Conservation (phyloP, 768 basidiomycete species). For the Chalciporus piperatus region DNA sequence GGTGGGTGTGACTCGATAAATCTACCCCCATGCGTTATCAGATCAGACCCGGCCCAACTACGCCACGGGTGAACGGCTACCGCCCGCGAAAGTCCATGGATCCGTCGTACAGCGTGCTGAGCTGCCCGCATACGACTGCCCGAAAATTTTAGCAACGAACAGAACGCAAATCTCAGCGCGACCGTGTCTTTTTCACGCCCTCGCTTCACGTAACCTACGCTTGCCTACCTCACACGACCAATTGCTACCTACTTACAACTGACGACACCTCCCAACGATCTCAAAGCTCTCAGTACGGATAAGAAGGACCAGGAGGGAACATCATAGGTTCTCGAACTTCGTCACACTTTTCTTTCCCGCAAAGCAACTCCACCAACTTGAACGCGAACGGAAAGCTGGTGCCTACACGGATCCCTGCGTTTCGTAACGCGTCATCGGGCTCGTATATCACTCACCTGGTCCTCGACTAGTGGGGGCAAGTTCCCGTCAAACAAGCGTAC, state of each 20-base stretch:
- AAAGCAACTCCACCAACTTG: slow-evolving; percentile 68
- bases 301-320: slow-evolving; percentile 58
- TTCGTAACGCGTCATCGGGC: neutral
- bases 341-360: slow-evolving; percentile 57
- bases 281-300: slow-evolving; percentile 21
- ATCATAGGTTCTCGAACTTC: slow-evolving; percentile 68
- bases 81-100: slow-evolving; percentile 19
- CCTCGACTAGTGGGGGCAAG: slow-evolving; percentile 51
- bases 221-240: neutral
- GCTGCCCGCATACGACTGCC: slow-evolving; percentile 25
- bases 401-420: slow-evolving; percentile 36
- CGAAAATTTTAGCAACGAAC: slow-evolving; percentile 10
- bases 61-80: slow-evolving; percentile 11
- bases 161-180: slow-evolving; percentile 3
- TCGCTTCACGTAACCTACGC: slow-evolving; percentile 13
- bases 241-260: neutral
- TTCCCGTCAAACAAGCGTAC: slow-evolving; percentile 1
- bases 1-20: slow-evolving; percentile 25
- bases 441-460: slow-evolving; percentile 46
- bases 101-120: slow-evolving; percentile 25
- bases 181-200: slow-evolving; percentile 16
- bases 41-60: slow-evolving; percentile 13
- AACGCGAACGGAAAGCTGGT: slow-evolving; percentile 78
- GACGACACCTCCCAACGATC: neutral
- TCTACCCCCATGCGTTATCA: slow-evolving; percentile 17